These are phyloP conservation scores for Geotrichum ghanense DNA, from an alignment of 805 yeast species.

Conservation along the genomic window DNA sequence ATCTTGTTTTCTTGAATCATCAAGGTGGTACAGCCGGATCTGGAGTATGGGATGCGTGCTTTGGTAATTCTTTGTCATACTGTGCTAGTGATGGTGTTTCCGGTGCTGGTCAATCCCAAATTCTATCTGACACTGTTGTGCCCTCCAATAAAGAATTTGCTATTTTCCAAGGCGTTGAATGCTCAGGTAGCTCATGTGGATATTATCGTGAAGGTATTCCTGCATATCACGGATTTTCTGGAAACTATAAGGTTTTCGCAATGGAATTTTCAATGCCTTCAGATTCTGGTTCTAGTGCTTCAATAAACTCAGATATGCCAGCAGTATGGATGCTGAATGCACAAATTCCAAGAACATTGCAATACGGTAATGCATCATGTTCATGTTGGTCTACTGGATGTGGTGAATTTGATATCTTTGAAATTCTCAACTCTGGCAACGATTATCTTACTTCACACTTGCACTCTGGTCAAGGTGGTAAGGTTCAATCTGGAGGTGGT, in stretches of 20 bases:
- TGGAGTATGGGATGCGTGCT: constrained; percentile 76
- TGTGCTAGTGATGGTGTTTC: constrained; percentile 67
- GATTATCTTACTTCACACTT: constrained; percentile 59
- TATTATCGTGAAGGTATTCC: constrained; percentile 78
- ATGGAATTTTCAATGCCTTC: constrained; percentile 93
- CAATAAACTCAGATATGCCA: constrained; percentile 82
- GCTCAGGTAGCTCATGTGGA: constrained; percentile 49
- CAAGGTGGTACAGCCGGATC: constrained; percentile 76
- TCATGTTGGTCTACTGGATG: constrained; percentile 97
- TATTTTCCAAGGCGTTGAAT: constrained; percentile 51
- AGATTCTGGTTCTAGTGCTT: constrained; percentile 34
- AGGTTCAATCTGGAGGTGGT: constrained; percentile 31
- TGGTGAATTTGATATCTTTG: constrained; percentile 95
- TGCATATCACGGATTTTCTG: constrained; percentile 91
- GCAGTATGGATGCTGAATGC: constrained; percentile 96
- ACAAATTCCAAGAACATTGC: constrained; percentile 90
- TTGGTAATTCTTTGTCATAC: constrained; percentile 89
- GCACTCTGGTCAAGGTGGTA: constrained; percentile 70
- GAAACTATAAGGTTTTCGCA: constrained; percentile 72
- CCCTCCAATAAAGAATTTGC: constrained; percentile 68
- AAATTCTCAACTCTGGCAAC: constrained; percentile 70
- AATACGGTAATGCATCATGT: constrained; percentile 76
- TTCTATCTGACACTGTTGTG: constrained; percentile 56
- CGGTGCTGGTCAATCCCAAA: constrained; percentile 60
- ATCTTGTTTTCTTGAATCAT: constrained; percentile 76